A percentile compares a stretch with the other conserved stretches of the same genome.
These are phyloP conservation scores for Arxiozyma slooffiae DNA, from an alignment of 1,139 yeast genomes.

Conservation along the genomic window DNA sequence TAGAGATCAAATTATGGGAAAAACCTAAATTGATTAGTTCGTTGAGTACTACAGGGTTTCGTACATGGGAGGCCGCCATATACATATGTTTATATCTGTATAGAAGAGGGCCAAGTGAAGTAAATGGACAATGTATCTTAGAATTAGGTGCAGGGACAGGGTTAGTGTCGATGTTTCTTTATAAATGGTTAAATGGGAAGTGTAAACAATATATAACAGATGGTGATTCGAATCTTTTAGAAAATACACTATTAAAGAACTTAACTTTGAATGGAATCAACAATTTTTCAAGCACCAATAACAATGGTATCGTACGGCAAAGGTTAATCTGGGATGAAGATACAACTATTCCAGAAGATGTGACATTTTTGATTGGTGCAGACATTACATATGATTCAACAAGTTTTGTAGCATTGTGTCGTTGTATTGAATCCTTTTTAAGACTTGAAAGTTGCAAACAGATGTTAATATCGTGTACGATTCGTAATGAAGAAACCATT, in stretches of 20 bases:
- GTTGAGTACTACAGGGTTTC: conserved; percentile 70
- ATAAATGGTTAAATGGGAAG: conserved; percentile 30
- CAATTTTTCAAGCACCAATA: background rate
- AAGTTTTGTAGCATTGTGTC: conserved; percentile 47
- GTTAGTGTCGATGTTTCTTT: conserved; percentile 49
- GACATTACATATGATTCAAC: conserved; percentile 77
- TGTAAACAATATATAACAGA: conserved; percentile 50
- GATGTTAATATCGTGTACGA: conserved; percentile 61
- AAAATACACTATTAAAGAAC: conserved; percentile 37
- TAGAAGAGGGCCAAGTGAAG: background rate
- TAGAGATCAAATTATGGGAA: conserved; percentile 42
- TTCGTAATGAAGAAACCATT: conserved; percentile 54
- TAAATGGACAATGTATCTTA: conserved; percentile 31
- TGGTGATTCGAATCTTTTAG: conserved; percentile 62
- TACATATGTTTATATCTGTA: conserved; percentile 46
- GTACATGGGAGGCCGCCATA: conserved; percentile 95
- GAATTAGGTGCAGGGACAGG: conserved; percentile 94
- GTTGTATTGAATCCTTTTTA: conserved; percentile 39
- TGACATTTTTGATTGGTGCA: conserved; percentile 59
- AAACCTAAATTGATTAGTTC: conserved; percentile 60
- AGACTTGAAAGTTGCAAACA: conserved; percentile 8
- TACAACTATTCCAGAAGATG: conserved; percentile 26
- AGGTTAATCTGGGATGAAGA: conserved; percentile 56
- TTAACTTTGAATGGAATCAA: conserved; percentile 37
- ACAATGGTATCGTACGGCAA: conserved; percentile 28